Evolutionary conservation across 2,329 filamentous ascomycete genomes (phyloP).

Genomic region (Verticillium tricorpus): DNA sequence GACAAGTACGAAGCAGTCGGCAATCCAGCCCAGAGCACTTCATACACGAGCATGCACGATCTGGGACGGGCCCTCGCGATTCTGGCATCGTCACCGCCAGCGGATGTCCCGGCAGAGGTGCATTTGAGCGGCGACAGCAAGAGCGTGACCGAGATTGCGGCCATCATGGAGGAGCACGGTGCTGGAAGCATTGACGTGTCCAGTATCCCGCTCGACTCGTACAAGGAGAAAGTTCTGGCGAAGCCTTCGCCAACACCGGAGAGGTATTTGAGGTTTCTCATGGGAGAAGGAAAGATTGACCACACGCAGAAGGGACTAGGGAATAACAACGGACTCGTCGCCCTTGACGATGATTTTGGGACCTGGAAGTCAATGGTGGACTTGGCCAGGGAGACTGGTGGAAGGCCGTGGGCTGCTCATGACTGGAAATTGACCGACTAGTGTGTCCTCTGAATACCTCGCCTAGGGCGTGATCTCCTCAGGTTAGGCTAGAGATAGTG

Average conservation of each 20-base stretch:
- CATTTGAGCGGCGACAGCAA: slow-evolving; percentile 22
- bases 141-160: slow-evolving; percentile 17
- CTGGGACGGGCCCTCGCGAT: slow-evolving; percentile 23
- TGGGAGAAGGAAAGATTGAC: slow-evolving; percentile 26
- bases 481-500: too few species aligned
- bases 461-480: too few species aligned
- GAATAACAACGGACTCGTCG: slow-evolving; percentile 22
- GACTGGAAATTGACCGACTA: background rate
- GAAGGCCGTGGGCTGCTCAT: slow-evolving; percentile 18
- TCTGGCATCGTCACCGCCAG: slow-evolving; percentile 14
- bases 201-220: slow-evolving; percentile 17
- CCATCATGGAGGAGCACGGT: slow-evolving; percentile 19
- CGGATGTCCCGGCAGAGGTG: slow-evolving; percentile 19
- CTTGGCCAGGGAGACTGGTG: slow-evolving; percentile 18
- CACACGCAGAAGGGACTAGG: slow-evolving; percentile 16
- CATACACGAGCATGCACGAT: slow-evolving; percentile 25
- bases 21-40: slow-evolving; percentile 15
- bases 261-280: slow-evolving; percentile 25
- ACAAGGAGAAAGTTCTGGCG: slow-evolving; percentile 17
- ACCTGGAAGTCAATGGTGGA: slow-evolving; percentile 22
- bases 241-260: slow-evolving; percentile 17
- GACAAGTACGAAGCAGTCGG: slow-evolving; percentile 24
- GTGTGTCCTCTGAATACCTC: too few species aligned
- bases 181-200: slow-evolving; percentile 16
- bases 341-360: slow-evolving; percentile 17